These are phyloP conservation scores for Biscogniauxia sp. DNA, from an alignment of 2,329 filamentous ascomycete species.

Conservation along the genomic window DNA sequence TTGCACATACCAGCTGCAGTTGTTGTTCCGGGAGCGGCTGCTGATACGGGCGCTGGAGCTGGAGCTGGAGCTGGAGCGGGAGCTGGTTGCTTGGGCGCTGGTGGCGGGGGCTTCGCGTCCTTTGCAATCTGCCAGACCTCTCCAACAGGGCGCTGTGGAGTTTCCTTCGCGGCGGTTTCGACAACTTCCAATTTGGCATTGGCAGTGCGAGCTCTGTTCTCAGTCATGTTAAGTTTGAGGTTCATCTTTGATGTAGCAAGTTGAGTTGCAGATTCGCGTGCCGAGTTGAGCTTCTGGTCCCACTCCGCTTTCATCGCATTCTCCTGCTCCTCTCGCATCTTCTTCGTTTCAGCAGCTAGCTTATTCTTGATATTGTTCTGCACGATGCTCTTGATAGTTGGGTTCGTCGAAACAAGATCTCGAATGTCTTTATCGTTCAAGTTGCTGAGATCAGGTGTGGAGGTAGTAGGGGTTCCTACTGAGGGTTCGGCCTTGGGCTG, in stretches of 20 bases:
- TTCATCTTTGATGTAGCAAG: conserved; percentile 73
- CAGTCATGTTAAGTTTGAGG: conserved; percentile 74
- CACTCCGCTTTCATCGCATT: conserved; percentile 45
- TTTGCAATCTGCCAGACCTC: conserved; percentile 88
- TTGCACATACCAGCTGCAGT: conserved; percentile 1
- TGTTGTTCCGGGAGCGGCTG: conserved; percentile 10
- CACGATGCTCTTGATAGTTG: conserved; percentile 57
- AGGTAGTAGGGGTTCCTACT: conserved; percentile 31
- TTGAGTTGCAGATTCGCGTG: conserved; percentile 63
- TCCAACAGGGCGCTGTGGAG: conserved; percentile 75
- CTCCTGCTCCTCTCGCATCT: conserved; percentile 54
- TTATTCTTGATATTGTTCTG: conserved; percentile 66
- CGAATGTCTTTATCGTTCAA: conserved; percentile 56
- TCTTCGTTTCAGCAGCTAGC: conserved; percentile 63
- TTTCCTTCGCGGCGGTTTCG: conserved; percentile 78
- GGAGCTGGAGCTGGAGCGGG: conserved; percentile 21
- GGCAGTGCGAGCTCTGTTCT: conserved; percentile 63
- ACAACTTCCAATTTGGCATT: conserved; percentile 76
- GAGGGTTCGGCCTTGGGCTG: conserved; percentile 36
- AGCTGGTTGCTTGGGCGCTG: conserved; percentile 28
- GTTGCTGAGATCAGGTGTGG: conserved; percentile 42
- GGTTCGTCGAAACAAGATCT: conserved; percentile 55
- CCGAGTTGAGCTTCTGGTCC: conserved; percentile 52
- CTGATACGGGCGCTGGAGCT: conserved; percentile 1
- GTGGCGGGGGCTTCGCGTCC: conserved; percentile 50